Base-by-base conservation (phyloP, 768 basidiomycete genomes). In the Agrocybe pediades region DNA sequence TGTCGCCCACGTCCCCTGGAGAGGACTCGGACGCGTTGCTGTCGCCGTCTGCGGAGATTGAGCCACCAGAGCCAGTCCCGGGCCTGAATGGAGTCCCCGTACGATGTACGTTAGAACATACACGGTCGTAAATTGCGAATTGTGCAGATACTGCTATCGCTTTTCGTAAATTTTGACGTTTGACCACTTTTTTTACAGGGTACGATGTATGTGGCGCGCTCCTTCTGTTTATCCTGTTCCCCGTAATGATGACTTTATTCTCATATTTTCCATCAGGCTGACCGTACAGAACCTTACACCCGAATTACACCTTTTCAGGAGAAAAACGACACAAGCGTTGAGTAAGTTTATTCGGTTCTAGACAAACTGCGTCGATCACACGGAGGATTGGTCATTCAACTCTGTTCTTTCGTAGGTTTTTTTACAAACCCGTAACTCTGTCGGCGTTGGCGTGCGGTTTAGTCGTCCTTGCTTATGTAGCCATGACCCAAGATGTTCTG, bases 261-360 rank as follows among this genome's bases (percentile, higher is more conserved):
- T 36, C 33, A 4, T 6, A 36, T 36, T 3, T n/a, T 36, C 33
- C 53, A 51, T 45, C 66, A 93, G 90, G 92, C 92, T 53, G 83
- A 93, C 71, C 85, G 90, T 59, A 85, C 87, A 43, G 91, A 93
- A 68, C 62, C 91, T 9, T 93, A 93, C 65, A 93, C 91, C 17
- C 81, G 85, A 53, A 93, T 91, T 60, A 77, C 78, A 42, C 91
- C 91, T 23, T 93, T 93, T 67, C 90, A 92, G 68, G 89, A 92
- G 73, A 84, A 78, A 63, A 80, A 85, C 65, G 91, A 93, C 65
- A 90, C 91, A 20, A 89, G 84, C 58, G 80, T 93, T 57, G 92
- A 92, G 90, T 91, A 62, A 61, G 86, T 75, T 25, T 43, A 30
- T 20, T 46, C 53, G 46, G 51, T 29, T n/a, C 23, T n/a, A 27